Base-by-base conservation (phyloP, 805 yeast species). In the Saturnispora ahearnii region DNA sequence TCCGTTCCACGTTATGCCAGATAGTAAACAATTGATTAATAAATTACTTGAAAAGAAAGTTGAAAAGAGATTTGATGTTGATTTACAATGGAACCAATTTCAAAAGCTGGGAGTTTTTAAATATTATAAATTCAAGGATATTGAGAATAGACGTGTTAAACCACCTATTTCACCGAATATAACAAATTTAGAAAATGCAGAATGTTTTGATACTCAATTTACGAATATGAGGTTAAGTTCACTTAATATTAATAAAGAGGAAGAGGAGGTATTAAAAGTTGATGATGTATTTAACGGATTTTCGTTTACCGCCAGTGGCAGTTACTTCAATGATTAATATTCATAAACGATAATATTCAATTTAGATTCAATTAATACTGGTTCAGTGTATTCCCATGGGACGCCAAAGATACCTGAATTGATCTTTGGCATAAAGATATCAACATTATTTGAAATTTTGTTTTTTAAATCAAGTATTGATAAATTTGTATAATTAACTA, bases 101-200 rank as follows among this genome's bases (percentile, higher is more conserved):
- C 77, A 79, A 59, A 73, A 76, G 43, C 89, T 85, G 59, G 69
- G 82, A 32, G 82, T 87, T 51, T 87, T 87, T 68, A 74, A 95
- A 51, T 78, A 82, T 54, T 68, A 85, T 41, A 72, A 81, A 59
- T 88, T 95, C 91, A 65, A 68, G 13, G 69, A 68, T 46, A 66
- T 87, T 46, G 76, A 72, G 45, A 57, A 61, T 12, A 74, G 81
- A 12, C 61, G 64, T 2, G 66, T 78, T 11, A 64, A 66, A 46
- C 91, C 95, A 1, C 96, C 96, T 0, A 84, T 87, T 44, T 68
- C 76, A 26, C 96, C 96, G 0, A 62, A 79, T 3, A 80, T 87
- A 46, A 82, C 91, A 0, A 84, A 87, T 61, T 84, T 87, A 22
- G 78, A 71, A 30, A 52, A 51, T 48, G 96, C 96, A 0, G 96